Conservation (phyloP, 73 alveolate genomes). For the Durusdinium trenchii region DNA sequence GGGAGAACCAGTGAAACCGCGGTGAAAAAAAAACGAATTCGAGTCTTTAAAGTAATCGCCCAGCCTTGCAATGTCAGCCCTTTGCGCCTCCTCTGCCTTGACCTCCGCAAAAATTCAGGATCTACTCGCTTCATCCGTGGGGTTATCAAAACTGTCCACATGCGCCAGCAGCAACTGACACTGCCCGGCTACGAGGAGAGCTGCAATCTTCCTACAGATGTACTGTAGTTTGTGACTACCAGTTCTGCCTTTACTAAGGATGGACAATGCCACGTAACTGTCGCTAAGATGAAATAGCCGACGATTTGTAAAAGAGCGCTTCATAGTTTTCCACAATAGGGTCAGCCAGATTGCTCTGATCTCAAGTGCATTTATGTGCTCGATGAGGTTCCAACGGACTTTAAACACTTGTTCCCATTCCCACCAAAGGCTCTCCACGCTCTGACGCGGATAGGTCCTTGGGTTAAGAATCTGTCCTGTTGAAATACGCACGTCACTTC, state of each 20-base stretch:
- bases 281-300: background rate
- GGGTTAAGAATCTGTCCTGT: background rate
- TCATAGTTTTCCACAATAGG: background rate
- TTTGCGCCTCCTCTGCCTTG: background rate
- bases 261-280: background rate
- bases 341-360: background rate
- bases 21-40: background rate
- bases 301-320: too few species aligned
- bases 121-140: conserved; percentile 35
- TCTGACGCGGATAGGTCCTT: background rate
- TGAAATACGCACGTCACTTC: background rate
- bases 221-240: background rate
- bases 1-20: background rate
- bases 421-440: background rate
- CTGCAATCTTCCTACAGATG: background rate
- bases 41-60: background rate
- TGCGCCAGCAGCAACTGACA: background rate
- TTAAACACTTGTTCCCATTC: background rate
- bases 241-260: background rate
- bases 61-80: background rate
- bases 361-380: conserved; percentile 20
- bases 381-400: background rate
- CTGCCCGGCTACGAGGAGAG: background rate
- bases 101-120: background rate
- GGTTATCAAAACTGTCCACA: conserved; percentile 37